Evolutionary conservation across 306 rosid genomes (phyloP).

Genomic region (Prunus davidiana): DNA sequence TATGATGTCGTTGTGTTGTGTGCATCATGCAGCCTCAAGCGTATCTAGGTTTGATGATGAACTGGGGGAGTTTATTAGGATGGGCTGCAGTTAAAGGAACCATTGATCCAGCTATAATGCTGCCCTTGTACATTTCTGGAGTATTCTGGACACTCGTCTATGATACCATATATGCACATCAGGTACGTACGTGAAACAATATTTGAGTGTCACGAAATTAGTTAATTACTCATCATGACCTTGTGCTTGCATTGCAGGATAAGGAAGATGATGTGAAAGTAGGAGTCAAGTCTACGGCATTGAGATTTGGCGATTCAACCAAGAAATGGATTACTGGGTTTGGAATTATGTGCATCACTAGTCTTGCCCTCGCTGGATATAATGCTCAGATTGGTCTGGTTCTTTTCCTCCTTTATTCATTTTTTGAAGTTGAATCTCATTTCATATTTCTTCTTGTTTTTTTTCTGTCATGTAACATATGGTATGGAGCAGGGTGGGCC

Average conservation of each 20-base stretch:
- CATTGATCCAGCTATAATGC: constrained; percentile 69
- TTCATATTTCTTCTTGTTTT: neutral
- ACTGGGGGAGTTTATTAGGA: constrained; percentile 93
- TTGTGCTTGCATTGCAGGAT: constrained; percentile 46
- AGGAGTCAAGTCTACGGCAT: constrained; percentile 90
- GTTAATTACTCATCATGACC: too few species aligned
- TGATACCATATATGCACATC: constrained; percentile 94
- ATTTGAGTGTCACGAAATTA: neutral
- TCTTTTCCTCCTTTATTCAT: neutral
- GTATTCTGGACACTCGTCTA: constrained; percentile 93
- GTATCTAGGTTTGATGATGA: constrained; percentile 78
- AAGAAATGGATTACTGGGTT: constrained; percentile 80
- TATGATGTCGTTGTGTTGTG: neutral
- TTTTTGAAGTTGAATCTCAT: constrained; percentile 4
- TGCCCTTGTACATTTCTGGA: constrained; percentile 82
- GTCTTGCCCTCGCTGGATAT: constrained; percentile 76
- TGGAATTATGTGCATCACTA: constrained; percentile 65
- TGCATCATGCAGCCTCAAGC: constrained; percentile 79
- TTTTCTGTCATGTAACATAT: too few species aligned
- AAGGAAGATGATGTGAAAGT: constrained; percentile 88
- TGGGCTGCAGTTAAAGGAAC: constrained; percentile 87
- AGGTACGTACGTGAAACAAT: constrained; percentile 1
- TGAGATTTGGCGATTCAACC: constrained; percentile 79
- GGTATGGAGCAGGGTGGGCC: constrained; percentile 67
- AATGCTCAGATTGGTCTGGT: constrained; percentile 68